Base-by-base conservation (phyloP, 2,329 filamentous ascomycete species). In the Xylariaceae sp. region DNA sequence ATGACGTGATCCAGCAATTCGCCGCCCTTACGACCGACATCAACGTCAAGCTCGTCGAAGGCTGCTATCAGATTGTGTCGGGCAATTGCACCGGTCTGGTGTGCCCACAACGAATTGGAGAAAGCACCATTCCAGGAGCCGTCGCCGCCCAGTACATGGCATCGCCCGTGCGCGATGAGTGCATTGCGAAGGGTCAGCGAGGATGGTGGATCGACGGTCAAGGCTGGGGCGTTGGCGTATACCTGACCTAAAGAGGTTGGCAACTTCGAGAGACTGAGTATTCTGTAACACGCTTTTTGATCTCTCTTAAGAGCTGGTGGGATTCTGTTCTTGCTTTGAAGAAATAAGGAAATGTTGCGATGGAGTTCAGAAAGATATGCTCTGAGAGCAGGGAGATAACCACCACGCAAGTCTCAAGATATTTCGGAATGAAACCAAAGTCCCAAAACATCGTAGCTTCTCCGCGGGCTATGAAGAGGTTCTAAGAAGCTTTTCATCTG, bases 151-250 rank as follows among this genome's bases (percentile, higher is more conserved):
- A 65, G 53, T 62, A 57, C 58, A 61, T 67, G 56, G 46, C 44
- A 10, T 52, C 58, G 8, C 61, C 61, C 9, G 22, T 67, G 21
- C 60, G 60, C 36, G 49, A 62, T 3, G 58, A 65, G 55, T 67
- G 65, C 47, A 64, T 67, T 39, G 54, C 63, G 44, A 61, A 66
- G 2, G 65, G 65, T 8, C 51, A 57, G 18, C 61, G 64, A 51
- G 64, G 65, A 49, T 67, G 64, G 64, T 67, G 63, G 55, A 54
- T 59, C 12, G 63, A 67, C 37, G 60, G 63, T 10, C 47, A 53
- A 26, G 53, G 47, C 41, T 58, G 32, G 32, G 64, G 63, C 15
- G 49, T 66, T 16, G 65, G 65, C 2, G 56, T 67, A 8, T 67
- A 66, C 52, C 53, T 67, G 36, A 55, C 56, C 37, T 67, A 54